Conservation (phyloP, 2,329 filamentous ascomycete species). For the Phaeoacremonium minimum region DNA sequence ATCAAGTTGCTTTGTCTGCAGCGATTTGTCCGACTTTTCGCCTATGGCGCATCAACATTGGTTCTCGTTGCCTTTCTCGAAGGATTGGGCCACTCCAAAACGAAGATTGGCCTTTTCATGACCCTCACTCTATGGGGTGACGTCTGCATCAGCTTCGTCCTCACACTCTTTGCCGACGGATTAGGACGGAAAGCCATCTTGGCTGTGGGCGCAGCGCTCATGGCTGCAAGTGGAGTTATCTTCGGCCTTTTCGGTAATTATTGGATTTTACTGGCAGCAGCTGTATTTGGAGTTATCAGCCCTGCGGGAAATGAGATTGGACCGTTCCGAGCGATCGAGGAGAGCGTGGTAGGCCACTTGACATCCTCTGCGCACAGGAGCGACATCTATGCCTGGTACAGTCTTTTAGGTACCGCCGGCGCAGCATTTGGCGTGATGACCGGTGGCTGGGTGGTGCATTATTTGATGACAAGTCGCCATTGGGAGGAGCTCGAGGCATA, state of each 20-base stretch:
- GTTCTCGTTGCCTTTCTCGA: constrained; percentile 54
- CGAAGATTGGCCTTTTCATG: constrained; percentile 59
- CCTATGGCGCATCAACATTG: constrained; percentile 55
- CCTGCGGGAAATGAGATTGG: constrained; percentile 60
- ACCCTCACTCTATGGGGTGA: constrained; percentile 59
- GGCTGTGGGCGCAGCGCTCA: constrained; percentile 47
- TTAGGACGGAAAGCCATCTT: constrained; percentile 52
- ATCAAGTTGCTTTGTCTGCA: constrained; percentile 54
- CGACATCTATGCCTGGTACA: constrained; percentile 61
- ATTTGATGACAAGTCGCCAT: constrained; percentile 32
- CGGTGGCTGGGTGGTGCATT: constrained; percentile 55
- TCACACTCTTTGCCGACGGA: constrained; percentile 55
- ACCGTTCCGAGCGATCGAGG: constrained; percentile 58
- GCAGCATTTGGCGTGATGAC: constrained; percentile 55
- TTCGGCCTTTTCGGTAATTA: constrained; percentile 51
- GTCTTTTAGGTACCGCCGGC: constrained; percentile 53
- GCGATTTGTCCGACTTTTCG: constrained; percentile 59
- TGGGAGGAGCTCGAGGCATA: constrained; percentile 47
- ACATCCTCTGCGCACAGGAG: constrained; percentile 38
- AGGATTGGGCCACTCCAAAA: constrained; percentile 42
- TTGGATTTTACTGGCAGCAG: constrained; percentile 53
- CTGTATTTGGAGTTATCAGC: constrained; percentile 59
- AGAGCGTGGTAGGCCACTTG: constrained; percentile 55
- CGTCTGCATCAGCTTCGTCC: constrained; percentile 51
- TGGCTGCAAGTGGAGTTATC: constrained; percentile 49